Evolutionary conservation across 2,329 filamentous ascomycete species (phyloP), one percentile per base, ranked within the genome.

Genomic region (Talaromyces pinophilus): DNA sequence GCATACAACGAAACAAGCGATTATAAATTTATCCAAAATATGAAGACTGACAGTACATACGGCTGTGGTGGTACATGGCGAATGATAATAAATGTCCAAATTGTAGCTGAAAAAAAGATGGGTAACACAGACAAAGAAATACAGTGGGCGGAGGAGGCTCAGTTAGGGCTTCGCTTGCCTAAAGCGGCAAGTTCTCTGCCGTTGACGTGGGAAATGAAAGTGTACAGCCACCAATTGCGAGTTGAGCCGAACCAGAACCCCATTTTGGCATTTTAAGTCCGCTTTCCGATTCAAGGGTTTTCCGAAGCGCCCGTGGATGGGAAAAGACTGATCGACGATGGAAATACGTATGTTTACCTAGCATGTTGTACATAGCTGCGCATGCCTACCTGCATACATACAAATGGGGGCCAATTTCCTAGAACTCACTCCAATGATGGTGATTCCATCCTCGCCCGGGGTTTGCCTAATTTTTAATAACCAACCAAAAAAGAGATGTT

Each of bases 321-420:
- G 28, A 33, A 33, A 55, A 55, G 19, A 22, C 19, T 19, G 30
- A 57, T 57, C 33, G 33, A 57, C 54, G n/a, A 25, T 54, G 48
- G 50, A 33, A 19, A 54, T 19, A 19, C 50, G 52, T 35, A 35
- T 22, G 52, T 22, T 5, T 38, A 30, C 22, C 25, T 55, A 33
- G 17, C 33, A 54, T 25, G 22, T 54, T 52, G 48, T 54, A 54
- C 48, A 33, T 54, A 52, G 1, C 8, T 7, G 46, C 46, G 38
- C n/a, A 38, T 57, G 28, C 25, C 28, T 55, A 10, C 13, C 19
- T 50, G 44, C 44, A 48, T 48, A 30, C 48, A 30, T 55, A 35
- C 52, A 22, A 40, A 57, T 63, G 61, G 61, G 61, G 61, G 61
- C 61, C 35, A 10, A 44, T 55, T 63, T 42, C 30, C 19, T 35